Percentiles rank a stretch among this genome's conserved stretches.
phyloP scores from a whole-genome alignment of 257 asterid genomes.

The Plantago elongata region DNA sequence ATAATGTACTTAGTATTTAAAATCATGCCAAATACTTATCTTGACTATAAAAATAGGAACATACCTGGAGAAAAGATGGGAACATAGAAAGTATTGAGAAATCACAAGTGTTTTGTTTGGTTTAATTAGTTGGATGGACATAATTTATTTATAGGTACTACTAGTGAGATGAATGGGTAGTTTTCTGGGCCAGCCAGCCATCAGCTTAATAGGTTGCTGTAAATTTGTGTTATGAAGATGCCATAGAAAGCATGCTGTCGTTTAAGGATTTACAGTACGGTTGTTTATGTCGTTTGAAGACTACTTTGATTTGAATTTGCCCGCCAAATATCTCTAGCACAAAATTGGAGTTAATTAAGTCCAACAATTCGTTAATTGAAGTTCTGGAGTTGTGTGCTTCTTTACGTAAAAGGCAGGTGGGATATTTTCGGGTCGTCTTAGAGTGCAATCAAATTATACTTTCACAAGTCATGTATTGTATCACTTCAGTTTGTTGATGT shows the following conservation, averaged over 20 bases:
- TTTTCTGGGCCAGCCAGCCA: conserved; percentile 20
- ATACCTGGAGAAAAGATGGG: too few relatives aligned
- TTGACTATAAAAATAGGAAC: too few relatives aligned
- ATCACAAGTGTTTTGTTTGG: too few relatives aligned
- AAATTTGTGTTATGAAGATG: conserved; percentile 16
- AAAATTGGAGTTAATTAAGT: conserved; percentile 13
- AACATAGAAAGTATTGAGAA: too few relatives aligned
- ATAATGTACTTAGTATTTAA: too few relatives aligned
- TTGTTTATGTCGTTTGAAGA: conserved; percentile 23
- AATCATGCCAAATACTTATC: too few relatives aligned
- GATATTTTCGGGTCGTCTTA: conserved; percentile 28
- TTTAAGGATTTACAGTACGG: conserved; percentile 15
- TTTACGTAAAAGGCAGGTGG: conserved; percentile 36
- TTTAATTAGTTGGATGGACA: neutral
- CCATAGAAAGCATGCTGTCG: neutral
- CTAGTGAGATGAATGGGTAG: neutral
- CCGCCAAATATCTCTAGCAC: conserved; percentile 25
- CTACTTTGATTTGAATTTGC: conserved; percentile 21
- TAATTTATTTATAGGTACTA: conserved; percentile 12
- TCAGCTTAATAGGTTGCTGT: neutral
- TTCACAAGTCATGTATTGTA: too few relatives aligned
- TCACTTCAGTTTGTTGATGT: too few relatives aligned
- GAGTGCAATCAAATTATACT: conserved; percentile 27
- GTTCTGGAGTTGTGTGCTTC: conserved; percentile 15
- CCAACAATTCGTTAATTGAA: neutral